These are phyloP conservation scores for Smittium mucronatum DNA, from an alignment of 371 early-diverging fungal species.

Conservation along the genomic window DNA sequence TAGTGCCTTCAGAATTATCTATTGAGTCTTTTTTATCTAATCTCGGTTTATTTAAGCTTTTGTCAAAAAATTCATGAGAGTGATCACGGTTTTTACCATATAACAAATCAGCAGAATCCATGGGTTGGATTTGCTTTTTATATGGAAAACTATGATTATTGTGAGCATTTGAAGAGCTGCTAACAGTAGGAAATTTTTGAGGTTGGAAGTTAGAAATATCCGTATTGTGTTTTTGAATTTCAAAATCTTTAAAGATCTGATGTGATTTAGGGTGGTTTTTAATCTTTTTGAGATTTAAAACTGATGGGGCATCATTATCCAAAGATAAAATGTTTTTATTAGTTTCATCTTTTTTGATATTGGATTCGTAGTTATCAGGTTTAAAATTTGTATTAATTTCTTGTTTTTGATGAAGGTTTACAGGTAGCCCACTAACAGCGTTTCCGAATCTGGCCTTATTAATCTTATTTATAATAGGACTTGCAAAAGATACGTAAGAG, in stretches of 20 bases:
- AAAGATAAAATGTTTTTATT: neutral
- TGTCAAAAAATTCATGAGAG: neutral
- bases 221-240: too few species aligned
- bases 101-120: neutral
- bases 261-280: neutral
- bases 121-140: neutral
- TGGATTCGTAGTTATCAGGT: neutral
- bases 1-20: neutral
- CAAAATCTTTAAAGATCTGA: too few species aligned
- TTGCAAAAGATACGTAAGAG: neutral
- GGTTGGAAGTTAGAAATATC: neutral
- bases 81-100: neutral
- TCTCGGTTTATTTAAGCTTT: neutral
- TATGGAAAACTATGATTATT: neutral
- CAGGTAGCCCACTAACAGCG: neutral
- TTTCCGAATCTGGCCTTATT: neutral
- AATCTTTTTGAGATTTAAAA: neutral
- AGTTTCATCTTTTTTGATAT: neutral
- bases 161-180: neutral
- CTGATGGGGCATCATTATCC: neutral
- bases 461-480: constrained; percentile 2
- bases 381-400: too few species aligned
- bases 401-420: neutral
- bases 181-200: neutral
- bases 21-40: neutral